Percentiles rank a stretch among this genome's conserved stretches.
Evolutionary conservation across 2,329 filamentous ascomycete species (phyloP).

Genomic region (Phialophora macrospora): DNA sequence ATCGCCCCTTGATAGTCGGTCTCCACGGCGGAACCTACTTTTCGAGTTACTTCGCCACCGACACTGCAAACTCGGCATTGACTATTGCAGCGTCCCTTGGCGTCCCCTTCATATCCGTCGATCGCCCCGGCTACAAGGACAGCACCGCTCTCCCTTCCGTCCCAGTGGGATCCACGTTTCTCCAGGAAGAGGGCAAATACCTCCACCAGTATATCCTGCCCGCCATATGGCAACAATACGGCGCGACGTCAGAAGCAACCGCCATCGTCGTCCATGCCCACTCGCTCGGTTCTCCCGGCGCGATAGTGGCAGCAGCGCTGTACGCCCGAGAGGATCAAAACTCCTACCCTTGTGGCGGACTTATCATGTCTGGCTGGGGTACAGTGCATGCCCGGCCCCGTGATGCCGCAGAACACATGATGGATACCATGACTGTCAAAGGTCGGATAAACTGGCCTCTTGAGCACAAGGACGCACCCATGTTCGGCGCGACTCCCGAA

Average conservation of each 20-base stretch:
- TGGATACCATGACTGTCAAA: not conserved
- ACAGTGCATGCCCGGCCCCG: not conserved
- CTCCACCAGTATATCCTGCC: conserved; percentile 15
- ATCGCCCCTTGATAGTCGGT: conserved; percentile 11
- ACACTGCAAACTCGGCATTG: not conserved
- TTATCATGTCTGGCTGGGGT: conserved; percentile 21
- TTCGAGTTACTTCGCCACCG: conserved; percentile 15
- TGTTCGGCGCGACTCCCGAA: conserved; percentile 3
- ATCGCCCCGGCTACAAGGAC: conserved; percentile 13
- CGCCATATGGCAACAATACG: conserved; percentile 16
- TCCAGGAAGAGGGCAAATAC: conserved; percentile 20
- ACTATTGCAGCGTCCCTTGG: conserved; percentile 10
- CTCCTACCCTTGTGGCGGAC: conserved; percentile 7
- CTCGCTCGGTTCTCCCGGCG: conserved; percentile 8
- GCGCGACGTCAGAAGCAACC: conserved; percentile 3
- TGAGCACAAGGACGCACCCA: conserved; percentile 15
- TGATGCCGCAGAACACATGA: not conserved
- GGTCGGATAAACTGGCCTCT: conserved; percentile 12
- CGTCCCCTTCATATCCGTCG: conserved; percentile 12
- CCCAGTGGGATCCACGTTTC: conserved; percentile 1
- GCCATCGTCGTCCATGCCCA: conserved; percentile 12
- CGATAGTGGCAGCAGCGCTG: conserved; percentile 14
- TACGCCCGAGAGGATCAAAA: conserved; percentile 3
- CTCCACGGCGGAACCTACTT: conserved; percentile 16
- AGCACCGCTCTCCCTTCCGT: conserved; percentile 15